Evolutionary conservation across 1,284 basidiomycete species (phyloP).

Genomic region (Hymenochaete sp.): DNA sequence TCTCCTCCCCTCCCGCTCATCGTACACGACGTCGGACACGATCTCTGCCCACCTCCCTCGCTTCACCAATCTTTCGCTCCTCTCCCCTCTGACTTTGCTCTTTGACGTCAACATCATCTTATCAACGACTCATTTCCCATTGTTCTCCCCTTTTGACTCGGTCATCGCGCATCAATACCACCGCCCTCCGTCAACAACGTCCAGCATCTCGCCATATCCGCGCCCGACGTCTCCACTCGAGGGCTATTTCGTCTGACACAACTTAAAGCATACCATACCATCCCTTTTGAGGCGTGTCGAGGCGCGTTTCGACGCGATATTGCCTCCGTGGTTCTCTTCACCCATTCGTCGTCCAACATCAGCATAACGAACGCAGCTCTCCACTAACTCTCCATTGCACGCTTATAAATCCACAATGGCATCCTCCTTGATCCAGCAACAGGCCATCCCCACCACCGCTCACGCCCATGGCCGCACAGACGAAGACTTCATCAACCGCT

Average conservation of each 20-base stretch:
- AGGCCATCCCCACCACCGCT: conserved; percentile 32
- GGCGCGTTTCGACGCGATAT: conserved; percentile 14
- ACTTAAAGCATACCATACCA: no score
- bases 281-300: conserved; percentile 11
- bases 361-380: conserved; percentile 4
- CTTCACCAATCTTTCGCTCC: no score
- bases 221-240: no score
- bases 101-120: conserved; percentile 21
- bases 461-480: conserved; percentile 35
- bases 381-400: conserved; percentile 13
- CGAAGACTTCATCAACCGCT: conserved; percentile 78
- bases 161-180: conserved; percentile 15
- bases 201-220: neutral
- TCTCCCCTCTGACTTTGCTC: conserved; percentile 19
- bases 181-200: neutral
- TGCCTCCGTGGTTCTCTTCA: conserved; percentile 1
- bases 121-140: no score
- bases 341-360: conserved; percentile 16
- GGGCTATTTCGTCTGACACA: no score
- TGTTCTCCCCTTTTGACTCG: conserved; percentile 22
- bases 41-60: no score
- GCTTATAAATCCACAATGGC: conserved; percentile 18
- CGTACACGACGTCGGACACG: no score
- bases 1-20: no score
- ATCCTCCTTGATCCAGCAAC: conserved; percentile 24